Conservation (phyloP, 2,329 filamentous ascomycete species). For the Chaetomium olivaceum region DNA sequence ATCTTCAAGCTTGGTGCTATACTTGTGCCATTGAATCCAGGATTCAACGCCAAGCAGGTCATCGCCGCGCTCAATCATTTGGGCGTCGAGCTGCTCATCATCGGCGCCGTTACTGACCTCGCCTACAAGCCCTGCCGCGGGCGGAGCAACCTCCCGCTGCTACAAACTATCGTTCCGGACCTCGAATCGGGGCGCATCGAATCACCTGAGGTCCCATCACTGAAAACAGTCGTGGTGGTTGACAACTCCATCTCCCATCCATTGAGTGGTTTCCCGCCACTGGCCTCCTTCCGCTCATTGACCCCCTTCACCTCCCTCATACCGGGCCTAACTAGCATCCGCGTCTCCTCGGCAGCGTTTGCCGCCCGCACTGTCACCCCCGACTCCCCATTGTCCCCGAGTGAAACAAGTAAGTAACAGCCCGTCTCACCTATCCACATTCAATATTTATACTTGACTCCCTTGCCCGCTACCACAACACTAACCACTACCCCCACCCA, state of each 20-base stretch:
- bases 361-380: slow-evolving; percentile 43
- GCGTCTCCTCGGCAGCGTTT: slow-evolving; percentile 11
- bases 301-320: slow-evolving; percentile 49
- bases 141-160: slow-evolving; percentile 53
- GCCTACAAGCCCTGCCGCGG: slow-evolving; percentile 62
- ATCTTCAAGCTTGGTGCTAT: slow-evolving; percentile 93
- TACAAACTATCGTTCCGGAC: slow-evolving; percentile 49
- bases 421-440: background rate
- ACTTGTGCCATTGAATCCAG: slow-evolving; percentile 89
- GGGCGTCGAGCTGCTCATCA: slow-evolving; percentile 70
- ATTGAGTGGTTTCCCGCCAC: slow-evolving; percentile 44
- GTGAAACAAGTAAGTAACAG: slow-evolving; percentile 55
- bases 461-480: background rate
- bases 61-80: slow-evolving; percentile 76
- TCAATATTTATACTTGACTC: background rate
- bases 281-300: slow-evolving; percentile 45
- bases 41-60: slow-evolving; percentile 80
- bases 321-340: slow-evolving; percentile 23
- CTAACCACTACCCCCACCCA: slow-evolving; percentile 33
- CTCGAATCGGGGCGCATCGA: slow-evolving; percentile 39
- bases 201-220: slow-evolving; percentile 61
- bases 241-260: slow-evolving; percentile 67
- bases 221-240: slow-evolving; percentile 72
- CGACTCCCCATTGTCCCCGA: slow-evolving; percentile 50
- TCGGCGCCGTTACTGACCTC: slow-evolving; percentile 84